Base-by-base conservation (phyloP, 2,329 filamentous ascomycete species). In the Pseudofabraea citricarpa region DNA sequence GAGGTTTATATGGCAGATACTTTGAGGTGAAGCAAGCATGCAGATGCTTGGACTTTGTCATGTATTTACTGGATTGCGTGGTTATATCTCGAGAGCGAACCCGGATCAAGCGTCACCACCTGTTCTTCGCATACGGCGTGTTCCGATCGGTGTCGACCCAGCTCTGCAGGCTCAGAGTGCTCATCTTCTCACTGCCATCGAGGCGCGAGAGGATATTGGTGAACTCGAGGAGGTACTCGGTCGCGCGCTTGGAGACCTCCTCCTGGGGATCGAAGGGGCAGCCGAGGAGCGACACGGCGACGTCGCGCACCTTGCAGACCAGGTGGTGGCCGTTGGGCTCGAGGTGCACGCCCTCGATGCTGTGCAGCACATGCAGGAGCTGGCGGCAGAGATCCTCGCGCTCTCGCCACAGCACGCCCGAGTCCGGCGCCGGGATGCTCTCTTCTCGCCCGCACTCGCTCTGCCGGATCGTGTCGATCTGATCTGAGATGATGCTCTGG, bases 331-430 rank as follows among this genome's bases (percentile, higher is more conserved):
- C 63, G 15, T 65, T 66, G 0, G 62, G 56, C 39, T 66, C 64
- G 3, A 65, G 45, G 35, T 59, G 55, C 0, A 50, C 38, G 1
- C 61, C 54, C 0, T 60, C 57, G 7, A 64, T 62, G 23, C 57
- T 59, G 12, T 64, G 61, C 4, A 66, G 43, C 3, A 66, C 44
- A 35, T 63, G 62, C 15, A 67, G 52, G 22, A 66, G 48, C 43
- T 64, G 64, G 1, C 63, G 61, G 18, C 61, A 65, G 1, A 65
- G 53, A 5, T 66, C 62, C 41, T 66, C 64, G 2, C 64, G 53
- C 41, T 62, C 59, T 6, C 49, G 36, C 63, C 64, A 66, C 10
- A 9, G 5, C 4, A 21, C 18, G 19, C 5, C 21, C 3, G 16
- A 20, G 9, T 21, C 22, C 4, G 26, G 20, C n/a, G 23, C 1